Conservation (phyloP, 768 basidiomycete genomes). For the Mycena sanguinolenta region DNA sequence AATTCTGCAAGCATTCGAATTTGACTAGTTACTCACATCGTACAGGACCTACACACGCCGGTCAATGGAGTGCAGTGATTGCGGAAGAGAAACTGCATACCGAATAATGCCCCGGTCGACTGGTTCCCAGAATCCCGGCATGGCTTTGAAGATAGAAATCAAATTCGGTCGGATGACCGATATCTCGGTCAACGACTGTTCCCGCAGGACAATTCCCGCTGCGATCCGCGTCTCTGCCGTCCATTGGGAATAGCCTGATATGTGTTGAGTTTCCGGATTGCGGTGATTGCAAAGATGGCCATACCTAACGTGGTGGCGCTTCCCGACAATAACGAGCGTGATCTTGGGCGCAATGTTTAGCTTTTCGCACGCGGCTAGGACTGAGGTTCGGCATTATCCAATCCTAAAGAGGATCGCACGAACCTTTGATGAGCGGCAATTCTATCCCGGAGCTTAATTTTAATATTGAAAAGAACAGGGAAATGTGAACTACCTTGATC, state of each 20-base stretch:
- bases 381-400: constrained; percentile 36
- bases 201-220: constrained; percentile 84
- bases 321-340: constrained; percentile 85
- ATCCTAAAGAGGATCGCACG: constrained; percentile 39
- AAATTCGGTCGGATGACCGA: constrained; percentile 78
- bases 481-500: constrained; percentile 58
- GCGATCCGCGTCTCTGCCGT: constrained; percentile 63
- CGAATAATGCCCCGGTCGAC: constrained; percentile 62
- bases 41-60: constrained; percentile 49
- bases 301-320: constrained; percentile 76
- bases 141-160: constrained; percentile 88
- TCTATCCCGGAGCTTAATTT: constrained; percentile 57
- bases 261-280: background rate
- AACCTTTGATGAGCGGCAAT: constrained; percentile 71
- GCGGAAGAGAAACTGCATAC: constrained; percentile 46
- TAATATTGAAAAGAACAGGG: background rate
- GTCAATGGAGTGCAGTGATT: background rate
- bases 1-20: background rate
- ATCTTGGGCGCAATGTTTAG: constrained; percentile 73
- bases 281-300: constrained; percentile 25
- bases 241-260: constrained; percentile 59
- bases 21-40: constrained; percentile 50
- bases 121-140: constrained; percentile 83
- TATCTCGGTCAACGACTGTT: constrained; percentile 80
- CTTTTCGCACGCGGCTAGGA: constrained; percentile 71